phyloP scores from a whole-genome alignment of 2,329 filamentous ascomycete genomes.

The Scedosporium minutisporum region DNA sequence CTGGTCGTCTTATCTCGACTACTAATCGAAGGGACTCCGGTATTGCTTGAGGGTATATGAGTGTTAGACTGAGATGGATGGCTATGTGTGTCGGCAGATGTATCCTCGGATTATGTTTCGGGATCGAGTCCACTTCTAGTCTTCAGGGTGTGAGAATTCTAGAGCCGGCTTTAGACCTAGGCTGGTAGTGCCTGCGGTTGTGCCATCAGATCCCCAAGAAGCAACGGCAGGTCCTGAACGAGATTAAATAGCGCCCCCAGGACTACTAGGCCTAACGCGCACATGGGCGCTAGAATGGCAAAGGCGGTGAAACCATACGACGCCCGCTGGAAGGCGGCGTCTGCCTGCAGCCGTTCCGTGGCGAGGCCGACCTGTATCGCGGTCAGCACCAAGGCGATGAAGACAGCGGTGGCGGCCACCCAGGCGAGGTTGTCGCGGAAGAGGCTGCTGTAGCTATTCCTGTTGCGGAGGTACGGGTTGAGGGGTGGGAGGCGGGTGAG shows the following conservation, averaged over 20 bases:
- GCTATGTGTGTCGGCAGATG: too few relatives aligned
- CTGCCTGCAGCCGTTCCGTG: constrained; percentile 9
- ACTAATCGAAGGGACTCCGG: too few relatives aligned
- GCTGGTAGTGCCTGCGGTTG: not conserved
- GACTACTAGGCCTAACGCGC: not conserved
- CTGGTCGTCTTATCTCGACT: too few relatives aligned
- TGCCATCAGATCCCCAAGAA: not conserved
- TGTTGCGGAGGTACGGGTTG: too few relatives aligned
- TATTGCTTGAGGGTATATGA: too few relatives aligned
- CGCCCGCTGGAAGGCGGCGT: not conserved
- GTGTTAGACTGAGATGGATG: too few relatives aligned
- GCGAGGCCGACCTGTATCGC: constrained; percentile 33
- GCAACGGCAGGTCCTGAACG: not conserved
- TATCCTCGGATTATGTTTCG: too few relatives aligned
- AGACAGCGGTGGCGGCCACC: constrained; percentile 24
- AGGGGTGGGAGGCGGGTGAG: too few relatives aligned
- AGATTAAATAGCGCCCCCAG: not conserved
- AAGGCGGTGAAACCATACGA: not conserved
- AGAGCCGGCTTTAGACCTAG: too few relatives aligned
- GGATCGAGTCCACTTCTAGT: too few relatives aligned
- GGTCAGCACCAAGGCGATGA: constrained; percentile 28
- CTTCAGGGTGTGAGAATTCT: too few relatives aligned
- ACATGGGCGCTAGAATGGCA: not conserved
- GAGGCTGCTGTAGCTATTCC: not conserved
- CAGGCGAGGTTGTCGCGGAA: constrained; percentile 26